Base-by-base conservation (phyloP, 257 asterid species). In the Galeopsis tetrahit region DNA sequence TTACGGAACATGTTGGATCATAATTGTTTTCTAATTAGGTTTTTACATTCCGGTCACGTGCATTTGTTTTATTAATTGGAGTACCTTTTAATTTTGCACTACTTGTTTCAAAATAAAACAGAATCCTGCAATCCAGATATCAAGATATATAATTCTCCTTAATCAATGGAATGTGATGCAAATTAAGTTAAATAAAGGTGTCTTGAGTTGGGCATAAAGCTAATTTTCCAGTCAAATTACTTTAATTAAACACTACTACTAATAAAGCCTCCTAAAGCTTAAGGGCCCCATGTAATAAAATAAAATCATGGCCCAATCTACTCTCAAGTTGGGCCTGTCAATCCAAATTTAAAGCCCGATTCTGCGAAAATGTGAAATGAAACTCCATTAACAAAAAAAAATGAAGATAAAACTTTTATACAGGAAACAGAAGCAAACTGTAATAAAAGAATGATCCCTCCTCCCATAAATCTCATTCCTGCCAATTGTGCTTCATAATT, bases 121-220 rank as follows among this genome's bases (percentile, higher is more conserved):
- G 17, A 59, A 59, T 59, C 43, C 35, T 33, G 28, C 21, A 33
- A 6, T 59, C 46, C 68, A 62, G 28, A 59, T 39, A 62, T 62
- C 10, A 32, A 5, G 63, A 63, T 63, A 69, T 63, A 66, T 35
- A 69, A 68, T 63, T 67, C 48, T 48, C 79, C 76, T 62, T 17
- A 78, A 78, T 78, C 70, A 73, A 63, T 49, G 79, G 75, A 73
- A 63, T 49, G 79, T 71, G 76, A 55, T 56, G 69, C 53, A 21
- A 61, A 61, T n/a, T 21, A 21, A 21, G 28, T 21, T 21, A 21
- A 21, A 21, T 71, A 77, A 77, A 77, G 74, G 28, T 43, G 15
- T 62, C 10, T 51, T 40, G 11, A 34, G 40, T 6, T 38, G 28
- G 40, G 33, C 70, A 10, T 71, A 66, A 72, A 66, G 61, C 21